Conservation (phyloP, 1,284 basidiomycete species). For the Fomitopsis schrenkii region DNA sequence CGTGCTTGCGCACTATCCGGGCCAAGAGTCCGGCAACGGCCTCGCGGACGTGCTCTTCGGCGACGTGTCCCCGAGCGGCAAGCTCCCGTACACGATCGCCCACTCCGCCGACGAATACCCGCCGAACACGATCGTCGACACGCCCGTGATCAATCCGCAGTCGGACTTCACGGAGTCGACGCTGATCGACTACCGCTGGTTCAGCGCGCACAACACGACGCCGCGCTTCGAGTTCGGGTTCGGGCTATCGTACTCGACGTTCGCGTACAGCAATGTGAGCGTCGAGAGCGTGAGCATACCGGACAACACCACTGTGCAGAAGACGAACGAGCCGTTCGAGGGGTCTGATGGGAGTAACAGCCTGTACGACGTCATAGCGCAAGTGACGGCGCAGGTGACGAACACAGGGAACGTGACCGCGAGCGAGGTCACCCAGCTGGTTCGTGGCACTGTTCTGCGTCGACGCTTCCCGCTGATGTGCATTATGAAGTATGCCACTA, state of each 20-base stretch:
- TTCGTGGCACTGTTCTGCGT: neutral
- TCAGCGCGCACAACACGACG: conserved; percentile 18
- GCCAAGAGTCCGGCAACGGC: conserved; percentile 52
- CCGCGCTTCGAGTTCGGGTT: conserved; percentile 38
- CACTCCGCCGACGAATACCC: conserved; percentile 62
- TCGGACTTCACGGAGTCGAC: neutral
- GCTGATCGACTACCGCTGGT: neutral
- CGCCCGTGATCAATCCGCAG: neutral
- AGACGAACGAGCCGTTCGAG: conserved; percentile 19
- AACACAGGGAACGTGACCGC: conserved; percentile 33
- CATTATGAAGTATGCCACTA: conserved; percentile 55
- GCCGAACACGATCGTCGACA: neutral
- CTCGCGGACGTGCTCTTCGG: conserved; percentile 46
- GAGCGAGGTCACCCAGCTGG: conserved; percentile 24
- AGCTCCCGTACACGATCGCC: conserved; percentile 78
- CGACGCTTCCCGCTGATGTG: conserved; percentile 20
- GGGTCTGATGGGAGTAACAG: conserved; percentile 26
- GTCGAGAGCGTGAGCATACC: neutral
- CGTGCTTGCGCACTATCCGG: conserved; percentile 29
- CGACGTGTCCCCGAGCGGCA: conserved; percentile 49
- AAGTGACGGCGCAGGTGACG: conserved; percentile 28
- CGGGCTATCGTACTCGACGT: conserved; percentile 39
- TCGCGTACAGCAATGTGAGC: conserved; percentile 29
- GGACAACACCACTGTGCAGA: neutral
- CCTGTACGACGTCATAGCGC: conserved; percentile 17